Conservation (phyloP, 2,329 filamentous ascomycete genomes). For the Colletotrichum higginsianum region DNA sequence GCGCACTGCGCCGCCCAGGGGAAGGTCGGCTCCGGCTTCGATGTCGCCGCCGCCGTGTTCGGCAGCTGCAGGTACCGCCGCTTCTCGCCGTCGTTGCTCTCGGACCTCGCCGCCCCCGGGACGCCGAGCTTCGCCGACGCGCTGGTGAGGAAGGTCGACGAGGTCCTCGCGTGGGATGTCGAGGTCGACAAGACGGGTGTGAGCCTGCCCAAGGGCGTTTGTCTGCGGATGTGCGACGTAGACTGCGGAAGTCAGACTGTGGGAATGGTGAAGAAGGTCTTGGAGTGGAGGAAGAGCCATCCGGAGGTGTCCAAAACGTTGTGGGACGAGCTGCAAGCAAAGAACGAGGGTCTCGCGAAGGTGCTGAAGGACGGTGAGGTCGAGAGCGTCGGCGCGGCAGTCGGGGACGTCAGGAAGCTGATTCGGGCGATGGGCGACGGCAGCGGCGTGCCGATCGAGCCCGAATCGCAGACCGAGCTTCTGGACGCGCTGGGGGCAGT, state of each 20-base stretch:
- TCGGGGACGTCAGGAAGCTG: conserved; percentile 68
- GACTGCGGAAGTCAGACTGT: conserved; percentile 95
- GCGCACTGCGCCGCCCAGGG: conserved; percentile 97
- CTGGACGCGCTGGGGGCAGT: conserved; percentile 82
- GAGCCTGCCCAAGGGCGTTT: conserved; percentile 79
- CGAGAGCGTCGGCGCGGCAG: conserved; percentile 61
- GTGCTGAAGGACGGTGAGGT: conserved; percentile 70
- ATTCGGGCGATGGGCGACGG: conserved; percentile 83
- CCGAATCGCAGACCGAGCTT: conserved; percentile 85
- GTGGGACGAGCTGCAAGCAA: conserved; percentile 81
- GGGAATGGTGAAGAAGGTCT: conserved; percentile 93
- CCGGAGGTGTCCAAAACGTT: conserved; percentile 75
- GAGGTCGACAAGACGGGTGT: conserved; percentile 80
- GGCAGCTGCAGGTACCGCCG: conserved; percentile 92
- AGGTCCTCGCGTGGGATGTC: conserved; percentile 80
- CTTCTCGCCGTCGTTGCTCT: conserved; percentile 87
- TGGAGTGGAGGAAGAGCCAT: conserved; percentile 82
- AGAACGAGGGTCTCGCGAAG: conserved; percentile 79
- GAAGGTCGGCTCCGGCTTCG: conserved; percentile 96
- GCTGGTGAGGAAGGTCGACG: conserved; percentile 77
- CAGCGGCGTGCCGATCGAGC: conserved; percentile 90
- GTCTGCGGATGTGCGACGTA: conserved; percentile 94
- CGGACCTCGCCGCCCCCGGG: conserved; percentile 76
- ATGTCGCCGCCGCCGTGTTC: conserved; percentile 93
- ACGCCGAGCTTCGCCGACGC: conserved; percentile 75